Percentiles rank a stretch among this genome's conserved stretches.
These are phyloP conservation scores for Zygosaccharomyces bisporus DNA, from an alignment of 805 yeast genomes.

Conservation along the genomic window DNA sequence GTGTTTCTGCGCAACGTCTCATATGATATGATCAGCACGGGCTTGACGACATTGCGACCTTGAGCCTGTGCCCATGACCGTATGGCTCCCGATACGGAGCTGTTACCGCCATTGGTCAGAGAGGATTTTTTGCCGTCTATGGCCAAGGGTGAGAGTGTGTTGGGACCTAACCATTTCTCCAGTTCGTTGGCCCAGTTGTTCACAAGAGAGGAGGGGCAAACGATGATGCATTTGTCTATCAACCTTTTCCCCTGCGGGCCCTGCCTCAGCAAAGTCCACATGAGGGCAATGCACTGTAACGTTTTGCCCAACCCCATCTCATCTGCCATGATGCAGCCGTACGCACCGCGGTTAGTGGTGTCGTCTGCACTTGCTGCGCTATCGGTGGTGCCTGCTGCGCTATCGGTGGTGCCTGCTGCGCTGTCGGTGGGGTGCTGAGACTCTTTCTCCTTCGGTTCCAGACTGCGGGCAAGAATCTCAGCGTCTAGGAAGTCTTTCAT, in stretches of 20 bases:
- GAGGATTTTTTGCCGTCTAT: slow-evolving; percentile 75
- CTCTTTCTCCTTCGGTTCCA: not conserved
- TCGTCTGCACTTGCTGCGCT: not conserved
- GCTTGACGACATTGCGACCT: slow-evolving; percentile 86
- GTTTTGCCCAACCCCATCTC: slow-evolving; percentile 96
- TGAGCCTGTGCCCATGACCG: slow-evolving; percentile 82
- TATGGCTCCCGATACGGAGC: slow-evolving; percentile 64
- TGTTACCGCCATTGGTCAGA: slow-evolving; percentile 48
- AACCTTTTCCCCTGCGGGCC: slow-evolving; percentile 79
- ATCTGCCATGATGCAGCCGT: slow-evolving; percentile 98
- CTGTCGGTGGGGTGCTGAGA: not conserved
- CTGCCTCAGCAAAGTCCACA: slow-evolving; percentile 90
- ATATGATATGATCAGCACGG: slow-evolving; percentile 89
- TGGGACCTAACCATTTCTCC: slow-evolving; percentile 91
- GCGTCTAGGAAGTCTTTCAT: slow-evolving; percentile 37
- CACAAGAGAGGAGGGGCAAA: slow-evolving; percentile 92
- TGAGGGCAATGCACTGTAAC: slow-evolving; percentile 76
- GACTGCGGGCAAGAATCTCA: slow-evolving; percentile 18
- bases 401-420: not conserved
- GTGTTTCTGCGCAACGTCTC: slow-evolving; percentile 89
- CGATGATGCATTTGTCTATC: slow-evolving; percentile 86
- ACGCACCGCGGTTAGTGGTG: slow-evolving; percentile 61
- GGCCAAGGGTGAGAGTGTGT: slow-evolving; percentile 82
- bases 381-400: not conserved
- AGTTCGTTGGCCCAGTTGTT: slow-evolving; percentile 97